These are phyloP conservation scores for Trichomonas tenax DNA, from an alignment of 208 protist genomes.

Conservation along the genomic window DNA sequence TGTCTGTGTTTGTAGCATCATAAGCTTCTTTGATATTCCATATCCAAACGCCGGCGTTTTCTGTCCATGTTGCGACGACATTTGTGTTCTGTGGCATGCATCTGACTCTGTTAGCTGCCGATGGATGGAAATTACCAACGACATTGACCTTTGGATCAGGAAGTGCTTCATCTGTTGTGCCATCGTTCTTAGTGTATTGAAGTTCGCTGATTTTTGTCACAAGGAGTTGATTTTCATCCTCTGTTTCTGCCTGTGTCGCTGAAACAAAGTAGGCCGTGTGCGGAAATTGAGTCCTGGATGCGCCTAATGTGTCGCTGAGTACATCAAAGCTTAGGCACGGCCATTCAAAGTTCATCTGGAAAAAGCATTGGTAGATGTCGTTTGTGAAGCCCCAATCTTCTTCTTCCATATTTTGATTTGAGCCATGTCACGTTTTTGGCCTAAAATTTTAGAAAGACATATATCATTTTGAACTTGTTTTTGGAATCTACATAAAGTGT, in stretches of 20 bases:
- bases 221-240: conserved; percentile 25
- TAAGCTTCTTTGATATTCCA: conserved; percentile 23
- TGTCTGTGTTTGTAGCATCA: background rate
- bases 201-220: conserved; percentile 22
- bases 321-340: conserved; percentile 28
- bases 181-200: conserved; percentile 23
- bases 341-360: conserved; percentile 26
- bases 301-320: conserved; percentile 5
- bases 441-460: background rate
- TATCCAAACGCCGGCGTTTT: conserved; percentile 16
- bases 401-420: background rate
- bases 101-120: conserved; percentile 16
- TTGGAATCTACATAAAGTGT: too few relatives aligned
- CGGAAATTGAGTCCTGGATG: background rate
- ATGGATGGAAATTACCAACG: conserved; percentile 21
- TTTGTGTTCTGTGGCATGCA: conserved; percentile 20
- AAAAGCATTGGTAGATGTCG: background rate
- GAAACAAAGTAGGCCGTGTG: conserved; percentile 19
- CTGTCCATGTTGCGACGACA: conserved; percentile 29
- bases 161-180: background rate
- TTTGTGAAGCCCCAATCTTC: background rate
- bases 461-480: background rate
- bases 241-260: conserved; percentile 25
- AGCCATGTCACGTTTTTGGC: background rate
- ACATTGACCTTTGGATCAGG: conserved; percentile 21